These are phyloP conservation scores for Aspergillus unguis DNA, from an alignment of 2,329 filamentous ascomycete species.

Conservation along the genomic window DNA sequence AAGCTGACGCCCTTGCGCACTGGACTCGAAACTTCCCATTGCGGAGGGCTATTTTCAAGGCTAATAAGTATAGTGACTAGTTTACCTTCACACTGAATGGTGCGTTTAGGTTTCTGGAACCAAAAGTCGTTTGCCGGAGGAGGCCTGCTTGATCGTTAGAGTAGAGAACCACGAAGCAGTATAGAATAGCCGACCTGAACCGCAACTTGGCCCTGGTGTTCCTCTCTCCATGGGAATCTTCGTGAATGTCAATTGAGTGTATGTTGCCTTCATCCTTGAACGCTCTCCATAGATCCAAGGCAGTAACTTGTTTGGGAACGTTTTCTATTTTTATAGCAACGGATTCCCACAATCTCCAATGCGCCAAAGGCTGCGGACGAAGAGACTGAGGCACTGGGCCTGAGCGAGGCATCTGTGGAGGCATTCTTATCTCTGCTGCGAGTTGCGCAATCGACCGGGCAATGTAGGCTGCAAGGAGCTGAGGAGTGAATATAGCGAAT, in stretches of 20 bases:
- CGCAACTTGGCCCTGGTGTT: conserved; percentile 48
- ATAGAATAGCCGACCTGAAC: conserved; percentile 45
- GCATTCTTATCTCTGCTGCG: neutral
- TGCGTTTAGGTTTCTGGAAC: conserved; percentile 29
- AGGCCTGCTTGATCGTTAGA: conserved; percentile 36
- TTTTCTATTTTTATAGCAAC: conserved; percentile 35
- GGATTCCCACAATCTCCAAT: conserved; percentile 42
- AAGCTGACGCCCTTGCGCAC: conserved; percentile 31
- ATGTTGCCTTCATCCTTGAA: conserved; percentile 56
- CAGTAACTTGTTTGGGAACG: conserved; percentile 36
- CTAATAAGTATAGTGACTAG: conserved; percentile 19
- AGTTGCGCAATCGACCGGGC: neutral
- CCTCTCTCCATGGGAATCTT: conserved; percentile 40
- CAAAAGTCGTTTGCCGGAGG: conserved; percentile 55
- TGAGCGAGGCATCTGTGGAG: neutral
- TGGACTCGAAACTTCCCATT: conserved; percentile 32
- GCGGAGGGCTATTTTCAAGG: conserved; percentile 23
- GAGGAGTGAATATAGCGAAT: neutral
- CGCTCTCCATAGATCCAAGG: conserved; percentile 48
- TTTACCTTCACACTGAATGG: conserved; percentile 27
- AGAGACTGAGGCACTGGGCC: conserved; percentile 2
- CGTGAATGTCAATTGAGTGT: conserved; percentile 55
- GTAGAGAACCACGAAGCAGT: neutral
- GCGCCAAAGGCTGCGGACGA: conserved; percentile 15
- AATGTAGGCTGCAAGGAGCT: neutral